Evolutionary conservation across 2,329 filamentous ascomycete species (phyloP), one percentile per base, ranked within the genome.

Genomic region (Diaporthe citri): DNA sequence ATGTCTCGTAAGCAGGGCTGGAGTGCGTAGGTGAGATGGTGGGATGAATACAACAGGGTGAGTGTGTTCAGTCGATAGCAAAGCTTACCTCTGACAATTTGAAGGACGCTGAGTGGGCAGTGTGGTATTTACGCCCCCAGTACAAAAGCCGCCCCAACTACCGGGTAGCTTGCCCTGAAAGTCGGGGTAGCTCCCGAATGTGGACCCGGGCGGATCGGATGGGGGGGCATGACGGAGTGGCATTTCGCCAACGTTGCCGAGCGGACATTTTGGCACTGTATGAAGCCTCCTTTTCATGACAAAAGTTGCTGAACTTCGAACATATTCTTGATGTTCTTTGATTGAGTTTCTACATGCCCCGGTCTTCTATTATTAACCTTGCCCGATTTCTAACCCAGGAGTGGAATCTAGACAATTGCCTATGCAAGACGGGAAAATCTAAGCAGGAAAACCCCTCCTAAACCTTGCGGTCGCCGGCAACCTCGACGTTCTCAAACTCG

Each of bases 401-500:
- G 43, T 39, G 46, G 22, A 39, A 41, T 52, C 64, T 52, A 39
- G 46, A 52, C 31, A 51, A 9, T 8, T 48, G 41, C 52, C 28
- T 52, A 36, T 36, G 20, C 15, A 28, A 36, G 31, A 52, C n/a
- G 13, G 43, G 22, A 31, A 8, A 39, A 52, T 39, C 31, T 22
- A 20, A 67, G 15, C 1, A 41, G 12, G 7, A 46, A 36, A 62
- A 5, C 1, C 20, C 20, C 13, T 12, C 43, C 55, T n/a, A 72
- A 46, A 62, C 70, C 43, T 60, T 62, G 41, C 34, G 56, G 43
- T 72, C 34, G 17, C 56, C 70, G 25, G 28, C 70, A 52, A 62
- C 34, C 57, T 73, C 71, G 36, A 73, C 13, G 43, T 56, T 57
- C 36, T 73, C 71, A 25, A 66, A 62, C 36, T 66, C 43, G 36